These are phyloP conservation scores for Amaranthus hypochondriacus DNA, from an alignment of 148 eudicot species.

Conservation along the genomic window DNA sequence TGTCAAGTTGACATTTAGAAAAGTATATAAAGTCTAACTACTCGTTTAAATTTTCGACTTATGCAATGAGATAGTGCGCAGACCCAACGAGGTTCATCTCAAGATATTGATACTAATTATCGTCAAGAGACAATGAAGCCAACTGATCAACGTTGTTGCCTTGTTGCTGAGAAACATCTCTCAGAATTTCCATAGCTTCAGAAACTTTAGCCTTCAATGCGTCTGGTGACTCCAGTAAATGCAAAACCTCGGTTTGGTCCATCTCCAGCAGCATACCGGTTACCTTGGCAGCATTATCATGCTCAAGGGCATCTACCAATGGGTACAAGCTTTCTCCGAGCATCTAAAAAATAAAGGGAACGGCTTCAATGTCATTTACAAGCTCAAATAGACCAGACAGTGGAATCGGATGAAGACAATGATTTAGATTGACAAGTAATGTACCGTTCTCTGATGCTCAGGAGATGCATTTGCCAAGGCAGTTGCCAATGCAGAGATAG, in stretches of 20 bases:
- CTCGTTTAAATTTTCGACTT: not conserved
- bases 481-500: constrained; percentile 71
- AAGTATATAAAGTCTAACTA: constrained; percentile 6
- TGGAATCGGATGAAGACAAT: not conserved
- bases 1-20: constrained; percentile 3
- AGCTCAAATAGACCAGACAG: not conserved
- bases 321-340: constrained; percentile 82
- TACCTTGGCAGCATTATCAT: constrained; percentile 82
- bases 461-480: constrained; percentile 80
- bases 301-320: constrained; percentile 77
- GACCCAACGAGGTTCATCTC: constrained; percentile 4
- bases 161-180: constrained; percentile 62
- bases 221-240: constrained; percentile 80
- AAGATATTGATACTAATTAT: constrained; percentile 39
- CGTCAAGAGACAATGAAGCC: constrained; percentile 60
- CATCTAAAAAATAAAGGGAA: constrained; percentile 41
- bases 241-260: constrained; percentile 85
- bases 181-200: constrained; percentile 82
- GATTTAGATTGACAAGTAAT: not conserved
- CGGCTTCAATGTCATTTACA: not conserved
- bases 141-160: constrained; percentile 50
- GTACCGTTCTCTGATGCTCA: constrained; percentile 86
- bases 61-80: not conserved
- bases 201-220: constrained; percentile 80
- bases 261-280: constrained; percentile 90